phyloP scores from a whole-genome alignment of 768 basidiomycete species.

The Kwoniella bestiolae region DNA sequence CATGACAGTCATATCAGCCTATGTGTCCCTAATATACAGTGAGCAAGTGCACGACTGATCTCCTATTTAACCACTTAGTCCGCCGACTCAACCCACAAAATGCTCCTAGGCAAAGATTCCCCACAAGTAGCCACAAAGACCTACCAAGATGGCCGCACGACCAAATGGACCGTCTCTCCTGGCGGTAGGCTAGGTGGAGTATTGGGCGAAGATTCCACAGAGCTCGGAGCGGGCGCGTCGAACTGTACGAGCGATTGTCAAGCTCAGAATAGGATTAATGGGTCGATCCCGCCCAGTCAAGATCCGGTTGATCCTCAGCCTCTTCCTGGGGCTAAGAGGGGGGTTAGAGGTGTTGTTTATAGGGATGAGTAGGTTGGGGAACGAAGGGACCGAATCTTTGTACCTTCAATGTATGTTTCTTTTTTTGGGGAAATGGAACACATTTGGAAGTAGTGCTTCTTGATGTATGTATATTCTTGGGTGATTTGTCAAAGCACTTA shows the following conservation, averaged over 20 bases:
- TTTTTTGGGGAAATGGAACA: too few species aligned
- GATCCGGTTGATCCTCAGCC: slow-evolving; percentile 11
- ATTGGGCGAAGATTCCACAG: slow-evolving; percentile 15
- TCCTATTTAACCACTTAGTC: slow-evolving; percentile 2
- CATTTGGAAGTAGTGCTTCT: too few species aligned
- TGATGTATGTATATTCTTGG: too few species aligned
- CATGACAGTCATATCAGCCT: too few species aligned
- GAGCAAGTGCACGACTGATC: too few species aligned
- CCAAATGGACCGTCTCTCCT: slow-evolving; percentile 11
- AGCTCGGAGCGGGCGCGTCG: slow-evolving; percentile 12
- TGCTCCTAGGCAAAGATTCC: slow-evolving; percentile 15
- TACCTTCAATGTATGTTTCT: too few species aligned
- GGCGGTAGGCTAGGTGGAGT: slow-evolving; percentile 17
- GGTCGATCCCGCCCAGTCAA: slow-evolving; percentile 8
- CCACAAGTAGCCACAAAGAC: slow-evolving; percentile 19
- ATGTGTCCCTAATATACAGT: too few species aligned
- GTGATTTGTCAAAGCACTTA: too few species aligned
- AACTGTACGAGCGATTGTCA: slow-evolving; percentile 18
- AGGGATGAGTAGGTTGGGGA: background rate
- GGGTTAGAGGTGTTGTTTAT: too few species aligned
- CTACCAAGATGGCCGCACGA: slow-evolving; percentile 18
- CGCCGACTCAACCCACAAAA: slow-evolving; percentile 10
- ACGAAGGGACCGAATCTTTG: too few species aligned
- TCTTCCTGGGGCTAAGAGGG: background rate
- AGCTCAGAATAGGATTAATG: slow-evolving; percentile 15